Evolutionary conservation across 2,329 filamentous ascomycete genomes (phyloP).

Genomic region (Elsinoe arachidis): DNA sequence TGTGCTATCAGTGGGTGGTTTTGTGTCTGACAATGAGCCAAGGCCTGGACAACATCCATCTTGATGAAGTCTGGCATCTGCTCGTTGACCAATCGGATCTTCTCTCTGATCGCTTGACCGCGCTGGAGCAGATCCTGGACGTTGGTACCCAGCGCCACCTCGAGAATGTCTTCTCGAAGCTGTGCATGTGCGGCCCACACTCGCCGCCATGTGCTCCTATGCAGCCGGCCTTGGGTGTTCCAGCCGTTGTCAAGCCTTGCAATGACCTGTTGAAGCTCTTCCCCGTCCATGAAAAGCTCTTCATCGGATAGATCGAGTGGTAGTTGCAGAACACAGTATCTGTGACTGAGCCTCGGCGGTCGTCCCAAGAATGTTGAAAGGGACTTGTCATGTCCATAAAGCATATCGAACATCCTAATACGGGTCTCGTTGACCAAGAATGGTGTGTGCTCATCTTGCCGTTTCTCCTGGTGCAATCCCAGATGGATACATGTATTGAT

Average conservation of each 20-base stretch:
- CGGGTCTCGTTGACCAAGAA: conserved; percentile 28
- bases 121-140: conserved; percentile 32
- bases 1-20: conserved; percentile 8
- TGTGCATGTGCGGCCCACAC: conserved; percentile 41
- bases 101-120: conserved; percentile 31
- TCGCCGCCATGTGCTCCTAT: conserved; percentile 39
- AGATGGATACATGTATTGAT: conserved; percentile 28
- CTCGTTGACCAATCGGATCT: conserved; percentile 32
- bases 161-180: conserved; percentile 51
- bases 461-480: conserved; percentile 29
- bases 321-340: conserved; percentile 46
- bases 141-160: conserved; percentile 43
- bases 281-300: conserved; percentile 38
- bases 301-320: conserved; percentile 48
- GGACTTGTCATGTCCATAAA: conserved; percentile 27
- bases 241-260: conserved; percentile 44
- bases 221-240: conserved; percentile 39
- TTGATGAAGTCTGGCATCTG: conserved; percentile 25
- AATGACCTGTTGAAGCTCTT: conserved; percentile 33
- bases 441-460: conserved; percentile 23
- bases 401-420: conserved; percentile 27
- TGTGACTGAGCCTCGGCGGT: conserved; percentile 25
- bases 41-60: conserved; percentile 22
- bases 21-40: conserved; percentile 16
- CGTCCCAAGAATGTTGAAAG: conserved; percentile 25